Conservation (phyloP, 108 stramenopile species). For the Cyclotella cryptica region DNA sequence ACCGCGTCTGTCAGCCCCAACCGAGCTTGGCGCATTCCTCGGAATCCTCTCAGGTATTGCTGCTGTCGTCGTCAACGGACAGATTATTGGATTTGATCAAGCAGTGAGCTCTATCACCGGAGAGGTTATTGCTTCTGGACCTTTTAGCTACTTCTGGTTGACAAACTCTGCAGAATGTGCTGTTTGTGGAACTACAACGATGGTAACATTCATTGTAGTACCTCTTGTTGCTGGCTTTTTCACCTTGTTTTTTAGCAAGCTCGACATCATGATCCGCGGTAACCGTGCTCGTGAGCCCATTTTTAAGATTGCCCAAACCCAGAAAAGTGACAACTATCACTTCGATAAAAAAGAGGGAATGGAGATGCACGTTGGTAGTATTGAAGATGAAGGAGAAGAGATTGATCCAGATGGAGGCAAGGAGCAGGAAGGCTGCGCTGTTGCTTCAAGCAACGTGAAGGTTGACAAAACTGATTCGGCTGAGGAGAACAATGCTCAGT, state of each 20-base stretch:
- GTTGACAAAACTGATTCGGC: slow-evolving; percentile 12
- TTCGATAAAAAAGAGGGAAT: slow-evolving; percentile 32
- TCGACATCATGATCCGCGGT: slow-evolving; percentile 72
- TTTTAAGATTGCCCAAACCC: slow-evolving; percentile 25
- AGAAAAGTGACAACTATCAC: slow-evolving; percentile 31
- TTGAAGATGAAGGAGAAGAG: slow-evolving; percentile 22
- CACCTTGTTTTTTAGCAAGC: slow-evolving; percentile 63
- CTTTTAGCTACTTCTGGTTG: slow-evolving; percentile 83
- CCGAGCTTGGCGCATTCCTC: slow-evolving; percentile 75
- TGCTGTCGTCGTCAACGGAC: slow-evolving; percentile 73
- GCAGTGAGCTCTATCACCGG: slow-evolving; percentile 57
- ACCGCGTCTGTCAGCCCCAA: slow-evolving; percentile 52
- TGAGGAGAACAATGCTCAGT: slow-evolving; percentile 9
- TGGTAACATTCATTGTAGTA: slow-evolving; percentile 81
- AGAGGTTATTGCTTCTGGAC: slow-evolving; percentile 49
- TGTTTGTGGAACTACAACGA: slow-evolving; percentile 75
- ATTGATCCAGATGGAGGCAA: slow-evolving; percentile 22
- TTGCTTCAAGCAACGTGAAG: slow-evolving; percentile 4
- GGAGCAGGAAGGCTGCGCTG: slow-evolving; percentile 11
- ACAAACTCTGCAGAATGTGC: slow-evolving; percentile 72
- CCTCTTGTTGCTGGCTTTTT: slow-evolving; percentile 60
- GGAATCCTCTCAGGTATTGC: slow-evolving; percentile 69
- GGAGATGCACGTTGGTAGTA: neutral
- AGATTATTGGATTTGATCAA: slow-evolving; percentile 58
- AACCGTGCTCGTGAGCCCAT: slow-evolving; percentile 64